A percentile compares a stretch with the other conserved stretches of the same genome.
Evolutionary conservation across 2,329 filamentous ascomycete genomes (phyloP).

Genomic region (Tetracladium maxilliforme): DNA sequence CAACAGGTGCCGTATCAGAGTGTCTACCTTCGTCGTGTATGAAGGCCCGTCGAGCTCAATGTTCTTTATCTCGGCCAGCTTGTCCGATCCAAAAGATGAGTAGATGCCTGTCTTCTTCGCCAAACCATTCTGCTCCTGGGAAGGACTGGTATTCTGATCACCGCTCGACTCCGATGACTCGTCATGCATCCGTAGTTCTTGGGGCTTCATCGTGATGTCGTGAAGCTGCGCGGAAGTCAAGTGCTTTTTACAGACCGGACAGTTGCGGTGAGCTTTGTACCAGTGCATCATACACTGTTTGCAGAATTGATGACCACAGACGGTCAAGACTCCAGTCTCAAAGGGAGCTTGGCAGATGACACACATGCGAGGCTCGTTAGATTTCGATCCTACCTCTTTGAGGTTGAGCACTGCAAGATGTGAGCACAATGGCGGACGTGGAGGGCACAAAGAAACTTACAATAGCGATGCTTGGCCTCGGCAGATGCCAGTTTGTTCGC

Average conservation of each 20-base stretch:
- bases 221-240: slow-evolving; percentile 58
- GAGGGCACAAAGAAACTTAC: slow-evolving; percentile 41
- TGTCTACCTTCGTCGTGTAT: slow-evolving; percentile 87
- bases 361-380: slow-evolving; percentile 55
- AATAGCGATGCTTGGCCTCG: slow-evolving; percentile 64
- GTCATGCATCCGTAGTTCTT: slow-evolving; percentile 53
- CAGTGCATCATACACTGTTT: slow-evolving; percentile 73
- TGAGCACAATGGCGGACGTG: too few relatives aligned
- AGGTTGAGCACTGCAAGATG: slow-evolving; percentile 11
- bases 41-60: slow-evolving; percentile 60
- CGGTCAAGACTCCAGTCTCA: slow-evolving; percentile 64
- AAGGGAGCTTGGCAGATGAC: slow-evolving; percentile 75
- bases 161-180: slow-evolving; percentile 24
- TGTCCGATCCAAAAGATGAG: slow-evolving; percentile 54
- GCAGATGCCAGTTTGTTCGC: slow-evolving; percentile 42
- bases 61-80: slow-evolving; percentile 66
- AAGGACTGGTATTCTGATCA: slow-evolving; percentile 9
- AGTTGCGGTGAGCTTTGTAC: slow-evolving; percentile 61
- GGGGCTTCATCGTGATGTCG: slow-evolving; percentile 71
- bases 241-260: slow-evolving; percentile 68
- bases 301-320: slow-evolving; percentile 87
- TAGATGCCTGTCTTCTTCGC: slow-evolving; percentile 47
- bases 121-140: slow-evolving; percentile 3
- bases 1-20: slow-evolving; percentile 62
- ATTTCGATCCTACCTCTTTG: slow-evolving; percentile 41